These are phyloP conservation scores for Zoysia japonica DNA, from an alignment of 176 grass and related monocot genomes.

Conservation along the genomic window DNA sequence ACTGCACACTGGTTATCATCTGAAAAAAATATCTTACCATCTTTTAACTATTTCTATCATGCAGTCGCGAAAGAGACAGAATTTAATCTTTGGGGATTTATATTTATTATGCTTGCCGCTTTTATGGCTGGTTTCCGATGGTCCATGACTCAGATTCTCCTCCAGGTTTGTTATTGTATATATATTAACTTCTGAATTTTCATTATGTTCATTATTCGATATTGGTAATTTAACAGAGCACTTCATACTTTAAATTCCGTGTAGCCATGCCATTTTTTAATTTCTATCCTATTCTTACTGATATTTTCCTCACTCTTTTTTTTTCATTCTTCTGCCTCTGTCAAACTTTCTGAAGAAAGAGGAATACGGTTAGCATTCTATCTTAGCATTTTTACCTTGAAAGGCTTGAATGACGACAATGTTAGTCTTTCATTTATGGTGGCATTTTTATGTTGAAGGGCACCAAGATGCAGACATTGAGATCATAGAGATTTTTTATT, in stretches of 20 bases:
- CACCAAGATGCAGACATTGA: conserved; percentile 3
- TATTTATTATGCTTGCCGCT: conserved; percentile 96
- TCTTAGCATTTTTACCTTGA: conserved; percentile 26
- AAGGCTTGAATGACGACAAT: not conserved
- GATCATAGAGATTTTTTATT: conserved; percentile 4
- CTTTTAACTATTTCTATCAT: conserved; percentile 30
- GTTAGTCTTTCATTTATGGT: conserved; percentile 1
- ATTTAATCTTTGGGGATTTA: conserved; percentile 95
- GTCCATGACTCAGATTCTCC: conserved; percentile 98
- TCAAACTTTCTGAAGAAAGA: conserved; percentile 77
- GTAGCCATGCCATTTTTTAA: conserved; percentile 1
- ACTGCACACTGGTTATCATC: not conserved
- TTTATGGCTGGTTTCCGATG: conserved; percentile 96
- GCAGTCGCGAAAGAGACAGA: conserved; percentile 87
- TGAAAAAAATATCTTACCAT: conserved; percentile 14
- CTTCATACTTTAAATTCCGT: conserved; percentile 3
- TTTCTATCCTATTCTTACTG: conserved; percentile 30
- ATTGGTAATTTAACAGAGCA: conserved; percentile 2
- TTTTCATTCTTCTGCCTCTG: conserved; percentile 17
- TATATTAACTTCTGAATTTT: conserved; percentile 17
- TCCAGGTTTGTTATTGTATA: conserved; percentile 65
- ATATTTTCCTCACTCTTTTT: not conserved
- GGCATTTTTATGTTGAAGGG: conserved; percentile 24
- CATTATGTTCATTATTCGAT: not conserved
- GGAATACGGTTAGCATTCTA: conserved; percentile 69